Conservation (phyloP, 2,329 filamentous ascomycete species). For the Calonectria crousiana region DNA sequence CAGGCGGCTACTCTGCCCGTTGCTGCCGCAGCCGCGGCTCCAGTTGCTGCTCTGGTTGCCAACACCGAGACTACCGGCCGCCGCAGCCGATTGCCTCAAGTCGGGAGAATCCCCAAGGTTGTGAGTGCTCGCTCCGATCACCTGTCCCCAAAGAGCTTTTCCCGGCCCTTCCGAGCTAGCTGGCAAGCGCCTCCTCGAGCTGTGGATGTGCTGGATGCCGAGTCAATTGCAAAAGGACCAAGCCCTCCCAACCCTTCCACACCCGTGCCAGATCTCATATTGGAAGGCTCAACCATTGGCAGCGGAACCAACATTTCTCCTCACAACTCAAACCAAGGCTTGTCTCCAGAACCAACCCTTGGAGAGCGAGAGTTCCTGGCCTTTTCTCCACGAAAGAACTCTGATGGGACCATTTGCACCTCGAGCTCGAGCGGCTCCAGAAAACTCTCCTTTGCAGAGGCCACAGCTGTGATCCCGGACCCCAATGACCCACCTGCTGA, state of each 20-base stretch:
- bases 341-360: constrained; percentile 46
- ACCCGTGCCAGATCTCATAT: constrained; percentile 51
- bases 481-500: constrained; percentile 74
- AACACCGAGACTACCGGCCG: constrained; percentile 30
- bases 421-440: constrained; percentile 74
- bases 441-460: constrained; percentile 68
- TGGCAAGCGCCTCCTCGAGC: constrained; percentile 50
- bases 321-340: constrained; percentile 45
- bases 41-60: background rate
- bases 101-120: constrained; percentile 89
- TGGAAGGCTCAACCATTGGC: constrained; percentile 51
- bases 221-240: constrained; percentile 63
- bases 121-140: constrained; percentile 76
- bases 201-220: constrained; percentile 45
- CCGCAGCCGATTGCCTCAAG: constrained; percentile 77
- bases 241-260: constrained; percentile 57
- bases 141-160: constrained; percentile 84
- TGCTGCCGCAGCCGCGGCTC: background rate
- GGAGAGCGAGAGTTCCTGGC: constrained; percentile 74
- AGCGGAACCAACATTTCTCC: constrained; percentile 48
- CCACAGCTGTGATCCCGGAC: constrained; percentile 75
- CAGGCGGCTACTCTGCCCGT: constrained; percentile 13
- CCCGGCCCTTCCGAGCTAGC: constrained; percentile 78
- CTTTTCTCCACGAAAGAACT: constrained; percentile 80
- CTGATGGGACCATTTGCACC: constrained; percentile 66